Evolutionary conservation across 1,139 yeast genomes (phyloP), one percentile per base, ranked within the genome.

Genomic region (Hansenula lynferdii): DNA sequence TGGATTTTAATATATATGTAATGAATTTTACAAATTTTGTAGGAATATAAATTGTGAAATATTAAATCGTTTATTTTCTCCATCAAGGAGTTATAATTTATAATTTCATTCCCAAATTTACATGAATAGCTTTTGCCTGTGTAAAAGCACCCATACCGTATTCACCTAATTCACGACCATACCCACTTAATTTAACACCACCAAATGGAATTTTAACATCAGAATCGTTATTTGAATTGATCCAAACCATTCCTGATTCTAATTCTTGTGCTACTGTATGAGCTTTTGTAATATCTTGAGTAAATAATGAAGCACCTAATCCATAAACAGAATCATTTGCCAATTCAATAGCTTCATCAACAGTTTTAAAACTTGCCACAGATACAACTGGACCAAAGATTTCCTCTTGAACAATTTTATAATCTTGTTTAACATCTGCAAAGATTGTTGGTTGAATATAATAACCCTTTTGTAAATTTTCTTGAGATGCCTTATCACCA

Each of bases 361-460:
- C 77, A 35, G 80, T 74, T 40, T 67, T 65, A 64, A 89, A 89
- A 61, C 78, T 79, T 48, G 80, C 68, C 38, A 84, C 69, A n/a
- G 85, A 75, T 35, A 83, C 87, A 28, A 87, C 95, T n/a, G 97
- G 96, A 24, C 97, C 96, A 57, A 89, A 89, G 51, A 89, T 86
- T 64, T 83, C 92, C 49, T 82, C 89, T 54, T 65, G 68, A 41
- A 75, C 80, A 49, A 82, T 74, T 47, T 65, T 65, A 73, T 79
- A 77, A 38, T 70, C 63, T 55, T 72, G 79, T 31, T 64, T 69
- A 41, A 81, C 85, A 55, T 78, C 77, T 29, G 74, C 72, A 53
- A 82, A 80, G 44, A 82, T 70, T 16, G 87, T 80, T 58, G 90
- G 92, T 50, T 79, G 72, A 42, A 83, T 65, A 50, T 71, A 82